Evolutionary conservation across 192 early-diverging fungal species (phyloP).

Genomic region (Umbelopsis vinacea): DNA sequence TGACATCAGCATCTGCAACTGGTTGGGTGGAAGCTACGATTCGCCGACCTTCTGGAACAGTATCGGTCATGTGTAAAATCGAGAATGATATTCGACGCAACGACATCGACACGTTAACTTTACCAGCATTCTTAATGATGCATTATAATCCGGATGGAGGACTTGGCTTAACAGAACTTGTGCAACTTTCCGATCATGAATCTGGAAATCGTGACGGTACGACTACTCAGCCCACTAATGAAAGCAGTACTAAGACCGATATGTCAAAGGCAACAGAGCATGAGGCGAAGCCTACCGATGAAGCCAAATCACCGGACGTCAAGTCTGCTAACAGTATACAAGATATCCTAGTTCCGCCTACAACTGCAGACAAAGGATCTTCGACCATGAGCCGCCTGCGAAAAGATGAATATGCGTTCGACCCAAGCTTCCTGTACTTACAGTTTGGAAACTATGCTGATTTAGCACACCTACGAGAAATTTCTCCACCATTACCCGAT

Average conservation of each 20-base stretch:
- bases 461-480: constrained; percentile 48
- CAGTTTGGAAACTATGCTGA: constrained; percentile 81
- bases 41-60: constrained; percentile 80
- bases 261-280: neutral
- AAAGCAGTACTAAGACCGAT: neutral
- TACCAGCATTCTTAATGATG: constrained; percentile 60
- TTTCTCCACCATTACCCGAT: constrained; percentile 60
- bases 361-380: neutral
- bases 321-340: neutral
- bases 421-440: constrained; percentile 65
- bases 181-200: constrained; percentile 7
- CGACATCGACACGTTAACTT: constrained; percentile 46
- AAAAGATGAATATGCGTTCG: constrained; percentile 49
- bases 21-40: constrained; percentile 84
- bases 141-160: constrained; percentile 46
- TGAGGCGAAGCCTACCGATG: neutral
- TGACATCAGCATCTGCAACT: constrained; percentile 64
- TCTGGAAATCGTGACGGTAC: neutral
- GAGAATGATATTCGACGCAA: constrained; percentile 68
- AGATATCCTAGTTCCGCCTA: neutral
- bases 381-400: constrained; percentile 21
- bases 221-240: neutral
- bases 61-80: constrained; percentile 68
- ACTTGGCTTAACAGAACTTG: constrained; percentile 24
- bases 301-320: neutral